phyloP scores from a whole-genome alignment of 306 rosid species.

The Quercus engelmannii region DNA sequence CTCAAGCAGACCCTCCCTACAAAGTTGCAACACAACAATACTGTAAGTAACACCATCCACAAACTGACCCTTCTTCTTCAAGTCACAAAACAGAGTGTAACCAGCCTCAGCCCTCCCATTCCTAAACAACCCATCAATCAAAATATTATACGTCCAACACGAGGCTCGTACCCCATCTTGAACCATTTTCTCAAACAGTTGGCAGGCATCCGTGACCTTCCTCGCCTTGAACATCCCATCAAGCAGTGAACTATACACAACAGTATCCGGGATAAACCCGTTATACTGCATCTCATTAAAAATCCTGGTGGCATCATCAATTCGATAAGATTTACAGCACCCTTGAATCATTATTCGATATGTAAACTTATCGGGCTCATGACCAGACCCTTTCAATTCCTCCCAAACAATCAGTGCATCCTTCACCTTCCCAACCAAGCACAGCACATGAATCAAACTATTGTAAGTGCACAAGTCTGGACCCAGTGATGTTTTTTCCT shows the following conservation, averaged over 20 bases:
- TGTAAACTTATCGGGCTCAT: conserved; percentile 65
- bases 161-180: conserved; percentile 71
- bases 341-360: conserved; percentile 68
- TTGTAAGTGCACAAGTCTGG: conserved; percentile 85
- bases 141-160: conserved; percentile 67
- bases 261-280: conserved; percentile 45
- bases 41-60: conserved; percentile 82
- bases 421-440: conserved; percentile 62
- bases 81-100: conserved; percentile 71
- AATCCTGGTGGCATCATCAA: conserved; percentile 54
- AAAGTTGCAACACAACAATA: conserved; percentile 67
- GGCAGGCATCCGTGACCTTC: conserved; percentile 64
- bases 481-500: conserved; percentile 36
- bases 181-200: conserved; percentile 82
- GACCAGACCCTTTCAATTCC: conserved; percentile 73
- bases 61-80: conserved; percentile 81
- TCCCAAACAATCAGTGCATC: conserved; percentile 71
- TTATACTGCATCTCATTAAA: conserved; percentile 64
- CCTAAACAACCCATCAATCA: conserved; percentile 72
- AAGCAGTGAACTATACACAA: conserved; percentile 70
- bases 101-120: conserved; percentile 86
- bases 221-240: conserved; percentile 74
- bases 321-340: conserved; percentile 53
- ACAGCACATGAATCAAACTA: conserved; percentile 61
- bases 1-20: conserved; percentile 72